Percentiles rank a stretch among this genome's conserved stretches.
These are phyloP conservation scores for Yamadazyma atlantica DNA, from an alignment of 1,139 yeast genomes.

Conservation along the genomic window DNA sequence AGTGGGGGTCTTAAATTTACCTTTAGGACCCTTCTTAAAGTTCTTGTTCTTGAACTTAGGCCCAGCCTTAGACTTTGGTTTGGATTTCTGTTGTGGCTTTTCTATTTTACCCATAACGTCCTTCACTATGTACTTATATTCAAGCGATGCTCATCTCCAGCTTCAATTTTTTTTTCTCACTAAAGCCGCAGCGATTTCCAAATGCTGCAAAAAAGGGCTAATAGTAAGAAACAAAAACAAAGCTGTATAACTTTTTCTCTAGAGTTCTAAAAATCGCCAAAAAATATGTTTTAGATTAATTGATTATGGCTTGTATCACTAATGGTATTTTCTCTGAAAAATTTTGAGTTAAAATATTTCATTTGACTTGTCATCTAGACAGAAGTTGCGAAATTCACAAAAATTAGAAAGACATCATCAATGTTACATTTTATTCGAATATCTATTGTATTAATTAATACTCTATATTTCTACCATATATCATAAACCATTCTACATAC, in stretches of 20 bases:
- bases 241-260: no score
- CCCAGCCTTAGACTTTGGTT: background rate
- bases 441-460: no score
- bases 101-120: background rate
- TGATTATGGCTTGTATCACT: no score
- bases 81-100: conserved; percentile 1
- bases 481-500: no score
- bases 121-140: background rate
- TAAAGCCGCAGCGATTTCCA: no score
- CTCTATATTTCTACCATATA: no score
- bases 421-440: no score
- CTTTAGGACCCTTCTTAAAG: background rate
- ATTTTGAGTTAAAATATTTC: no score
- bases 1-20: background rate
- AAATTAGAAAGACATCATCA: no score
- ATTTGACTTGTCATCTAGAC: no score
- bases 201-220: background rate
- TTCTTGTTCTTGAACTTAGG: background rate
- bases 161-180: background rate
- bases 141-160: background rate
- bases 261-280: background rate
- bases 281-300: background rate
- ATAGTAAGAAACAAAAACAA: no score
- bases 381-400: background rate
- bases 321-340: no score